Percentiles rank a stretch among this genome's conserved stretches.
Conservation (phyloP, 2,329 filamentous ascomycete genomes). For the Magnaporthiopsis rhizophila region DNA sequence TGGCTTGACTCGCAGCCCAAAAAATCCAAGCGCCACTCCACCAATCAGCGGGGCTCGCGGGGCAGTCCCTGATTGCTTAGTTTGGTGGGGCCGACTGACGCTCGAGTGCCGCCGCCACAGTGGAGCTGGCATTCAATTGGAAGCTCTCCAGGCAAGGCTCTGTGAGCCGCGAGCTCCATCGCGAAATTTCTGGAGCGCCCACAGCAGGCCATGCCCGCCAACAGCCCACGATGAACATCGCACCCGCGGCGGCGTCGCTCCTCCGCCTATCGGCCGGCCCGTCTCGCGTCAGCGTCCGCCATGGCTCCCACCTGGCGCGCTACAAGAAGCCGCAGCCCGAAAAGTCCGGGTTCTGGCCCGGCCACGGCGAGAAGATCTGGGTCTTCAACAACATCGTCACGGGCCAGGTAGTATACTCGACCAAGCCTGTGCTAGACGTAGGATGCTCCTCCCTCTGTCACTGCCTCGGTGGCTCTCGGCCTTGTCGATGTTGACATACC, state of each 20-base stretch:
- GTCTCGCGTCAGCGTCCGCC: conserved; percentile 33
- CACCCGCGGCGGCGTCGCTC: conserved; percentile 11
- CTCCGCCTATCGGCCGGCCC: conserved; percentile 32
- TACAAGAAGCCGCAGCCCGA: conserved; percentile 17
- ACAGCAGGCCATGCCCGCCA: conserved; percentile 1
- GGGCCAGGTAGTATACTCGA: conserved; percentile 46
- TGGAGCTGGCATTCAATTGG: too few species aligned
- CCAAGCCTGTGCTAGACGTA: conserved; percentile 37
- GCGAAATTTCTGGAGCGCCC: neutral
- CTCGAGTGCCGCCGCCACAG: too few species aligned
- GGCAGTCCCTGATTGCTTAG: too few species aligned
- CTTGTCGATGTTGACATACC: neutral
- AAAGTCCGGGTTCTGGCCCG: conserved; percentile 21
- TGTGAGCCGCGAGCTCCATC: neutral
- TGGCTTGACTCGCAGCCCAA: too few species aligned
- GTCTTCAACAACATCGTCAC: conserved; percentile 42
- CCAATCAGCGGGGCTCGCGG: too few species aligned
- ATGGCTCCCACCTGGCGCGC: conserved; percentile 18
- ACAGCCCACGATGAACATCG: conserved; percentile 12
- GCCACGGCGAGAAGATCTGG: conserved; percentile 51
- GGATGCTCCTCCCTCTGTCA: conserved; percentile 10
- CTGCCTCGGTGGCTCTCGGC: too few species aligned
- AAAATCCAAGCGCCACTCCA: too few species aligned
- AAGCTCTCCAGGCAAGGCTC: neutral
- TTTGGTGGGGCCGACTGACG: too few species aligned